Evolutionary conservation across 2,329 filamentous ascomycete species (phyloP), one percentile per base, ranked within the genome.

Genomic region (Hymenoscyphus fraxineus): DNA sequence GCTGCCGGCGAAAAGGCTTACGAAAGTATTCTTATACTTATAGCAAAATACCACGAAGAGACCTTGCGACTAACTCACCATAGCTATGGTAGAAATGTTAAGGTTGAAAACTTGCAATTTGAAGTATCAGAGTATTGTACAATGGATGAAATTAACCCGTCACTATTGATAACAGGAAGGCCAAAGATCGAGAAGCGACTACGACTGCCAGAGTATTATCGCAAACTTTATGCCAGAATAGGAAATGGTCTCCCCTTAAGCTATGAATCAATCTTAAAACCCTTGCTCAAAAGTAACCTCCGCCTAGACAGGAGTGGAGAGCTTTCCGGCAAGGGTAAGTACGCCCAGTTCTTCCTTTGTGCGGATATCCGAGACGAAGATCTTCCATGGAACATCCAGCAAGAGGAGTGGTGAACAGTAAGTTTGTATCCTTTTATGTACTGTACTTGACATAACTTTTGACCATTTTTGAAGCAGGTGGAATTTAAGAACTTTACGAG

Each of bases 391-490:
- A 41, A 65, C 35, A 3, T 58, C 13, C 19, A 61, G 13, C 39
- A 63, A 22, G 58, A 15, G 13, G 66, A 64, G 19, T 65, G 60
- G 61, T 67, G 61, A 63, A 40, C 22, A 61, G 44, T 47, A 55
- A 55, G 19, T 56, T 38, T 32, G 38, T n/a, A 27, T 27, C 27
- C 27, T 27, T 27, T 27, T 27, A 27, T 27, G 27, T 3, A 27
- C 27, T 27, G 27, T 3, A 27, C 27, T 27, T 27, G 27, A 3
- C 27, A 3, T 27, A 27, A 27, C 27, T 27, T 27, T 27, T 27
- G 27, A 27, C 27, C 27, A 27, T 27, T 3, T 27, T 27, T 27
- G 27, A 27, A 27, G 27, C 27, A n/a, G n/a, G n/a, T n/a, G n/a
- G n/a, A n/a, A n/a, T n/a, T n/a, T n/a, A n/a, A n/a, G n/a, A n/a